phyloP scores from a whole-genome alignment of 2,329 filamentous ascomycete species.

The Fusarium guadeloupense region DNA sequence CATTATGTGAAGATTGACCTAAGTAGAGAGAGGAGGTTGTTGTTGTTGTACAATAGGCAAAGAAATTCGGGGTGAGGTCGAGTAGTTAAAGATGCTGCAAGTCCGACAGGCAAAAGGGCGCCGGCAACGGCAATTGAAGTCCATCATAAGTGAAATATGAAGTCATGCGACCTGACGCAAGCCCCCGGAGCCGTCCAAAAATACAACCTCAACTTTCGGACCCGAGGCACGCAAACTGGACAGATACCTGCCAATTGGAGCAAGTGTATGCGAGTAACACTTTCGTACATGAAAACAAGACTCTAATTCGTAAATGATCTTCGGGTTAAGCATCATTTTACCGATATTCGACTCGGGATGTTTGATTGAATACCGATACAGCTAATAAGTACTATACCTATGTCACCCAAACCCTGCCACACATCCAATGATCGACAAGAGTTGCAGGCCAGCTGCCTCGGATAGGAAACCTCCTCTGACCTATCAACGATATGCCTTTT shows the following conservation, averaged over 20 bases:
- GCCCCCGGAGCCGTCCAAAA: constrained; percentile 38
- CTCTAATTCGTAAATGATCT: constrained; percentile 9
- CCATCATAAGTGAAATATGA: constrained; percentile 29
- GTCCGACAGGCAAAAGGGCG: constrained; percentile 21
- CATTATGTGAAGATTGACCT: constrained; percentile 34
- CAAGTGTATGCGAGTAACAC: not conserved
- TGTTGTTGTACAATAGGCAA: not conserved
- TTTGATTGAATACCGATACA: constrained; percentile 28
- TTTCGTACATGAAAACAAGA: constrained; percentile 17
- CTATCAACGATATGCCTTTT: not conserved
- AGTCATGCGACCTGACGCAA: constrained; percentile 48
- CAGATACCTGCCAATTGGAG: constrained; percentile 13
- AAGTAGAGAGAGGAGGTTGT: not conserved
- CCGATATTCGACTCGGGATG: constrained; percentile 23
- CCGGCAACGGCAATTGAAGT: constrained; percentile 40
- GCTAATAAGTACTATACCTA: constrained; percentile 4
- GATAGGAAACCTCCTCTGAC: constrained; percentile 21
- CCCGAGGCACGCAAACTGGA: constrained; percentile 31
- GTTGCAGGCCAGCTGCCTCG: constrained; percentile 29
- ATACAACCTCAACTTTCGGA: constrained; percentile 42
- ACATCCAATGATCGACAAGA: constrained; percentile 29
- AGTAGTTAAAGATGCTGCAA: constrained; percentile 34
- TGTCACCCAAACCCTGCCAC: constrained; percentile 1
- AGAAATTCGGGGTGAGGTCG: not conserved
- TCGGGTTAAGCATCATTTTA: constrained; percentile 21